Evolutionary conservation across 768 basidiomycete genomes (phyloP), one percentile per base, ranked within the genome.

Genomic region (Termitomyces titanicus): DNA sequence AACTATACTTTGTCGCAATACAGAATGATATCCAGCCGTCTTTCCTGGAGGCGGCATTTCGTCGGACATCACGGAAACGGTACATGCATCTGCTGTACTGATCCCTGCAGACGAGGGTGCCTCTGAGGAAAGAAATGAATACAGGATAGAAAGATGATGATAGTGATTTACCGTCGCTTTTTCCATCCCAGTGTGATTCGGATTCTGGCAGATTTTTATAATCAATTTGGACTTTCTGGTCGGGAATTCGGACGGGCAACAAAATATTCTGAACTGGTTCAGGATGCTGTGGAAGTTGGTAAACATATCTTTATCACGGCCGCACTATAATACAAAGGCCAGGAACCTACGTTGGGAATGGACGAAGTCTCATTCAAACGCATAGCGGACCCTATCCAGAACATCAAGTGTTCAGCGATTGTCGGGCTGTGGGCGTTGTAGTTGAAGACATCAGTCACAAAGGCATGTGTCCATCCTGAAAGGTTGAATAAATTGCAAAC

Each of bases 341-440:
- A 56, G 35, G 56, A 52, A 74, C 76, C 55, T 61, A 80, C 79
- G 70, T 75, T 69, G 4, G 74, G 78, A 52, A 71, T 63, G 15
- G 48, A 46, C 29, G 66, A 69, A 39, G 68, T 69, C 15, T 68
- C 71, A 20, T 63, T 59, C 35, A 75, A 62, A 0, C 68, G 70
- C 75, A 80, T 77, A 10, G 81, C 77, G 48, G 83, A 83, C 35
- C 73, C 72, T 47, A 82, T 64, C 84, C 84, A 86, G 64, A 76
- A 85, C 8, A 74, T 65, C 22, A 86, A 64, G 55, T 72, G 68
- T 65, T 84, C 79, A 51, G 80, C 60, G 45, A 85, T 70, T 12
- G 79, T 76, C n/a, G 82, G 83, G 13, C 64, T 65, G 44, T 61
- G 56, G 22, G 69, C 61, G 60, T 80, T 68, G 57, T 69, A 74